Percentiles rank a stretch among this genome's conserved stretches.
These are phyloP conservation scores for Capsicum baccatum DNA, from an alignment of 257 asterid genomes.

Conservation along the genomic window DNA sequence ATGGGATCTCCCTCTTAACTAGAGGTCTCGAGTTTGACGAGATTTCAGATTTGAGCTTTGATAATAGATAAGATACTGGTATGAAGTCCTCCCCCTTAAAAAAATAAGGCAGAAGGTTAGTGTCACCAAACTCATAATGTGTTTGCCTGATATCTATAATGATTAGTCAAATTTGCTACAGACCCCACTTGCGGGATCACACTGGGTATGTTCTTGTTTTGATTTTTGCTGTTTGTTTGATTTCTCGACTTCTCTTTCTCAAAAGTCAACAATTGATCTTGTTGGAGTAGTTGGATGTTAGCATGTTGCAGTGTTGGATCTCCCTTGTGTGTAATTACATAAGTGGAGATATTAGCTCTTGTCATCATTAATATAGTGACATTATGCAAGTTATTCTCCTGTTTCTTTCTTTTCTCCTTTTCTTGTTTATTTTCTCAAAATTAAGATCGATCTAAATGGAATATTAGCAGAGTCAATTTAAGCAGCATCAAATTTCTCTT, in stretches of 20 bases:
- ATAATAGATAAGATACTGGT: too few relatives aligned
- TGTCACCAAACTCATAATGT: not conserved
- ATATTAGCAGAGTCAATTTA: not conserved
- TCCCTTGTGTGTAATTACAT: not conserved
- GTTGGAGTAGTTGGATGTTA: not conserved
- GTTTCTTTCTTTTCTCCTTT: not conserved
- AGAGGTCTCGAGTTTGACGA: not conserved
- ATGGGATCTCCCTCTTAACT: not conserved
- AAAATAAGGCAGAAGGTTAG: too few relatives aligned
- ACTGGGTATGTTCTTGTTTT: not conserved
- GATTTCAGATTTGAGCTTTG: not conserved
- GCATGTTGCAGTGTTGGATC: not conserved
- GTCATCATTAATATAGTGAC: not conserved
- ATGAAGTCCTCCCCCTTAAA: not conserved
- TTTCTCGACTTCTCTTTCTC: not conserved
- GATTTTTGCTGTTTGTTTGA: not conserved
- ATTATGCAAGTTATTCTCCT: not conserved
- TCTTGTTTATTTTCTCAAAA: not conserved
- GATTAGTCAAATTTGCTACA: not conserved
- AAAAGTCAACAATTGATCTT: not conserved
- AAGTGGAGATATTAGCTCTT: not conserved
- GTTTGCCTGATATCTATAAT: not conserved
- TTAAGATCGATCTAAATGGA: not conserved
- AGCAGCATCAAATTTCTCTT: not conserved
- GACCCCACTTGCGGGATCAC: not conserved